Base-by-base conservation (phyloP, 768 basidiomycete species). In the Cystobasidium onofrii region DNA sequence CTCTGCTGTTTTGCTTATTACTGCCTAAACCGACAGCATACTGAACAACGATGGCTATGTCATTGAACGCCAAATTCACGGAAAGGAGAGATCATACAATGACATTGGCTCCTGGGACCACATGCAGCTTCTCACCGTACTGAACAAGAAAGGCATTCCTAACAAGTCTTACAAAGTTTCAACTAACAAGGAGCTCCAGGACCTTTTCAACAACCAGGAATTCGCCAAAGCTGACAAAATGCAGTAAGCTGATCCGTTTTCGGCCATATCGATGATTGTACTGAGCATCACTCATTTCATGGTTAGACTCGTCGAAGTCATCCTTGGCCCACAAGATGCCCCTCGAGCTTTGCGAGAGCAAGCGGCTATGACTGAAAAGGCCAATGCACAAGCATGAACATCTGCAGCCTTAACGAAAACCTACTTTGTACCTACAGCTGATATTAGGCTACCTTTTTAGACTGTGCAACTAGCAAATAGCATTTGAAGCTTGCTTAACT, bases 311-410 rank as follows among this genome's bases (percentile, higher is more conserved):
- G 88, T 92, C 18, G 91, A 93, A 81, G 85, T 93, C 10, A 81
- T 88, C 73, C 90, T 93, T 89, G 85, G 83, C 29, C 84, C 84
- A 75, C 81, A 84, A 31, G 91, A 93, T 80, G 89, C 89, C 0
- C 91, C 91, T 1, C 81, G 83, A 15, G 74, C 73, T 1, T 61
- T 79, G 3, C 27, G 62, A 23, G 44, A 72, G 72, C 79, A 79
- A 57, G 78, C 77, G 10, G 69, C 74, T 36, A 46, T 77, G 25
- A 63, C 63, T 23, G 73, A 60, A 41, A 73, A 71, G 55, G 69
- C 69, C 54, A 71, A 71, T 36, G 69, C 69, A 15, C 46, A 71
- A 27, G 69, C 55, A n/a, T 36, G 46, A 50, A 20, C 46, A 50
- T n/a, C n/a, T n/a, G n/a, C n/a, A n/a, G n/a, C n/a, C n/a, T n/a